Conservation (phyloP, 768 basidiomycete genomes). For the Mycena sanguinolenta region DNA sequence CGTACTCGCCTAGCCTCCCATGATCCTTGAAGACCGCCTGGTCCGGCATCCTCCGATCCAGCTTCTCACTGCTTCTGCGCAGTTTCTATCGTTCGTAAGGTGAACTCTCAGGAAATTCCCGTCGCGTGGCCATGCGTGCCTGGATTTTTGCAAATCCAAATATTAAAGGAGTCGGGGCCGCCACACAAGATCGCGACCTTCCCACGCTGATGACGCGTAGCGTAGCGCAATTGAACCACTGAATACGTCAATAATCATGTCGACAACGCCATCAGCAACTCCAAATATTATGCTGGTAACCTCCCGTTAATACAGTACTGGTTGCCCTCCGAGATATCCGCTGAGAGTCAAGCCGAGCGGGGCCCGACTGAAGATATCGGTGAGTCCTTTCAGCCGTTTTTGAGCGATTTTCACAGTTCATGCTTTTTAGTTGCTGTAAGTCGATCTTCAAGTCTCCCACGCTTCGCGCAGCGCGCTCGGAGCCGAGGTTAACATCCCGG, state of each 20-base stretch:
- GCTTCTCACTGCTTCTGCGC: neutral
- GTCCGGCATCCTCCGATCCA: neutral
- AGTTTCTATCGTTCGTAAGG: neutral
- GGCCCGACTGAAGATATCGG: neutral
- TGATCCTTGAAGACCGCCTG: neutral
- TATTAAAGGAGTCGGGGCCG: no score
- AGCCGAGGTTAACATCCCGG: constrained; percentile 16
- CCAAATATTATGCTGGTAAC: neutral
- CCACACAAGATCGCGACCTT: no score
- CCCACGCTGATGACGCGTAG: no score
- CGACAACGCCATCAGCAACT: no score
- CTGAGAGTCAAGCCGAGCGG: neutral
- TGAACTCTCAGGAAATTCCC: neutral
- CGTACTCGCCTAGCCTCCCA: neutral
- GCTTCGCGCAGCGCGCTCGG: neutral
- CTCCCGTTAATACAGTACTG: neutral
- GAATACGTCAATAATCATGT: no score
- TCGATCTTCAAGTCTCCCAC: neutral
- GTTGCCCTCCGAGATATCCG: neutral
- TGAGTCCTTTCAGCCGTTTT: neutral
- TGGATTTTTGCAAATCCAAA: no score
- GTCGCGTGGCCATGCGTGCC: neutral
- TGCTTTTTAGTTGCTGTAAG: neutral
- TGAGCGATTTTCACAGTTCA: no score
- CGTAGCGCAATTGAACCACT: no score